phyloP scores from a whole-genome alignment of 108 stramenopile species.

The Pseudonitzschia multiseries region DNA sequence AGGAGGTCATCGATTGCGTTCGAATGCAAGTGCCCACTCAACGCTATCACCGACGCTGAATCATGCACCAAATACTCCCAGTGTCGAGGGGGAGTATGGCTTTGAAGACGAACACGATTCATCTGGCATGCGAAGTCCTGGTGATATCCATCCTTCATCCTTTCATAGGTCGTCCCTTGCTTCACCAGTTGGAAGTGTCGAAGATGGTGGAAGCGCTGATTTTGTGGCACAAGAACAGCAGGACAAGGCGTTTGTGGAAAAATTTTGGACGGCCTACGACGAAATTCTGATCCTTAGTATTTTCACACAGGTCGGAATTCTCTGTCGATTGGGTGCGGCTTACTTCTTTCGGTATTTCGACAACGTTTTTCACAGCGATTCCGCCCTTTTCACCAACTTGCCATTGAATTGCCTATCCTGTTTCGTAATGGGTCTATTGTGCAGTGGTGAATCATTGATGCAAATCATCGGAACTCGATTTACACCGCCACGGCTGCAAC shows the following conservation, averaged over 20 bases:
- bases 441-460: slow-evolving; percentile 64
- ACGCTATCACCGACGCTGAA: background rate
- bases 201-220: background rate
- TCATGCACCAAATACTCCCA: background rate
- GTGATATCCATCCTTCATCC: background rate
- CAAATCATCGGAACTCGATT: slow-evolving; percentile 52
- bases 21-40: background rate
- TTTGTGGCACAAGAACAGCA: slow-evolving; percentile 35
- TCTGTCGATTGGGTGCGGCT: slow-evolving; percentile 64
- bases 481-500: slow-evolving; percentile 41
- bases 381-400: slow-evolving; percentile 71
- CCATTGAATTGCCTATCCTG: slow-evolving; percentile 77
- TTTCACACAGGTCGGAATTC: slow-evolving; percentile 73
- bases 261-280: slow-evolving; percentile 80
- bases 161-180: background rate
- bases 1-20: background rate
- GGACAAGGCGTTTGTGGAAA: slow-evolving; percentile 45
- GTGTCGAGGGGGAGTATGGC: background rate
- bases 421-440: slow-evolving; percentile 74
- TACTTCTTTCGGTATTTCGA: slow-evolving; percentile 66
- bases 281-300: slow-evolving; percentile 73
- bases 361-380: slow-evolving; percentile 57
- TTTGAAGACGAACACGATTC: slow-evolving; percentile 13
- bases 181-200: background rate
- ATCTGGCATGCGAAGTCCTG: background rate